A percentile compares a stretch with the other conserved stretches of the same genome.
Conservation (phyloP, 2,329 filamentous ascomycete species). For the Verticillium longisporum region DNA sequence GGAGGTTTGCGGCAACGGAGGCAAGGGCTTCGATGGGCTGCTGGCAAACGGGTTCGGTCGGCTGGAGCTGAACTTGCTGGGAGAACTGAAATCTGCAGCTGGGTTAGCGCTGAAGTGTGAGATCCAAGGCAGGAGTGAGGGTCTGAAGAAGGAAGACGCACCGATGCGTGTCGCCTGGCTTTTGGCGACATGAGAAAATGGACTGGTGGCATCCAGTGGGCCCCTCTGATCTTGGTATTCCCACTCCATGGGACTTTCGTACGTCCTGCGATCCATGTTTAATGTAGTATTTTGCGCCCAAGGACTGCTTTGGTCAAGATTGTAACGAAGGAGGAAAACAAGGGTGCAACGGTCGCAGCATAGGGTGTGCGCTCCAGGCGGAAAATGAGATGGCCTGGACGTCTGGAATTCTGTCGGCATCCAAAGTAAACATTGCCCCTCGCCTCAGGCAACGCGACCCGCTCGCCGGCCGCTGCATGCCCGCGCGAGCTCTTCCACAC, state of each 20-base stretch:
- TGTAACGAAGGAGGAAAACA: neutral
- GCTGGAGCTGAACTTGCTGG: slow-evolving; percentile 24
- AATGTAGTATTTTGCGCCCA: neutral
- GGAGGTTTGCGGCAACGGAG: slow-evolving; percentile 32
- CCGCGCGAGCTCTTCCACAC: neutral
- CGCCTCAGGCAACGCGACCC: neutral
- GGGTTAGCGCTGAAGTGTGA: neutral
- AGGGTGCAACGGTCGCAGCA: neutral
- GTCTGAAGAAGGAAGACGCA: slow-evolving; percentile 18
- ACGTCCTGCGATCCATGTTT: slow-evolving; percentile 47
- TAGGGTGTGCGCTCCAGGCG: neutral
- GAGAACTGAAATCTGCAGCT: slow-evolving; percentile 24
- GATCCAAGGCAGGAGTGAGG: neutral
- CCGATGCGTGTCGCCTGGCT: slow-evolving; percentile 29
- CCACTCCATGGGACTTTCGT: slow-evolving; percentile 60
- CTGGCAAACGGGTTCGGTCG: slow-evolving; percentile 18
- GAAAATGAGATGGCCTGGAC: neutral
- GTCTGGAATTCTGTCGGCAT: neutral
- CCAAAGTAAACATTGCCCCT: neutral
- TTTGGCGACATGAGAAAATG: slow-evolving; percentile 48
- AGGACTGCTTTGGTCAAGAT: neutral
- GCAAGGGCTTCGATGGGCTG: slow-evolving; percentile 33
- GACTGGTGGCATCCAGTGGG: slow-evolving; percentile 54
- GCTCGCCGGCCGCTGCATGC: neutral
- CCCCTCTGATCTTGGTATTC: slow-evolving; percentile 49